A percentile compares a stretch with the other conserved stretches of the same genome.
Conservation (phyloP, 148 eudicot genomes). For the Dysphania ambrosioides region DNA sequence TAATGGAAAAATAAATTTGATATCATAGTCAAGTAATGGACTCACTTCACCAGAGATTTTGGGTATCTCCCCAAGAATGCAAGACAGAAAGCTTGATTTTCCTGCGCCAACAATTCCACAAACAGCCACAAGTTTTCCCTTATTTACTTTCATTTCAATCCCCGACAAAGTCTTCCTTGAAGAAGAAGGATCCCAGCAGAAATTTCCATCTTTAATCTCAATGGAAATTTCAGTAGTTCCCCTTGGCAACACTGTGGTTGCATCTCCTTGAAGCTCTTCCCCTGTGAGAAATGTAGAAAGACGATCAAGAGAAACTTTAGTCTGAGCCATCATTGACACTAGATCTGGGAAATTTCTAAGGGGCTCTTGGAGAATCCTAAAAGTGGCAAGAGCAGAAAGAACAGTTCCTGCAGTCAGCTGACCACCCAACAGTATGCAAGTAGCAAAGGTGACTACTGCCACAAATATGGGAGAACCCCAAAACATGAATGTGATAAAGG, state of each 20-base stretch:
- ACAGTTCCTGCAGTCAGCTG: conserved; percentile 80
- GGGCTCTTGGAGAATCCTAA: conserved; percentile 88
- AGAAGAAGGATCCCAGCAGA: conserved; percentile 74
- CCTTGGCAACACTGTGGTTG: conserved; percentile 47
- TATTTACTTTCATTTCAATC: conserved; percentile 64
- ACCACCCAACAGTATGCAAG: conserved; percentile 65
- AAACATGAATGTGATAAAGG: conserved; percentile 70
- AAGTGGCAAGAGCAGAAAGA: conserved; percentile 86
- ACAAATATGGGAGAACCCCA: conserved; percentile 98
- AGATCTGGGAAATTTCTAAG: conserved; percentile 79
- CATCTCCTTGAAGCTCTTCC: conserved; percentile 75
- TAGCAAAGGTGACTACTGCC: conserved; percentile 76
- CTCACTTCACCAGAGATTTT: conserved; percentile 88
- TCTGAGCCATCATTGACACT: conserved; percentile 90
- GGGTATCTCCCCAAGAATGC: conserved; percentile 96
- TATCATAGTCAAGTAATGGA: conserved; percentile 22
- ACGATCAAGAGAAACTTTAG: conserved; percentile 88
- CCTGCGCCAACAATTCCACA: conserved; percentile 96
- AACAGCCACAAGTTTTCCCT: conserved; percentile 82
- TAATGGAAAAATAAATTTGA: conserved; percentile 6
- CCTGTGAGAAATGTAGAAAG: conserved; percentile 64
- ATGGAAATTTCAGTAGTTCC: conserved; percentile 56
- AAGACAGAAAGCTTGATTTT: conserved; percentile 86
- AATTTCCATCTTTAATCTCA: conserved; percentile 69
- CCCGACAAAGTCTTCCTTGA: conserved; percentile 54